These are phyloP conservation scores for Termitomyces sp. DNA, from an alignment of 768 basidiomycete genomes.

Conservation along the genomic window DNA sequence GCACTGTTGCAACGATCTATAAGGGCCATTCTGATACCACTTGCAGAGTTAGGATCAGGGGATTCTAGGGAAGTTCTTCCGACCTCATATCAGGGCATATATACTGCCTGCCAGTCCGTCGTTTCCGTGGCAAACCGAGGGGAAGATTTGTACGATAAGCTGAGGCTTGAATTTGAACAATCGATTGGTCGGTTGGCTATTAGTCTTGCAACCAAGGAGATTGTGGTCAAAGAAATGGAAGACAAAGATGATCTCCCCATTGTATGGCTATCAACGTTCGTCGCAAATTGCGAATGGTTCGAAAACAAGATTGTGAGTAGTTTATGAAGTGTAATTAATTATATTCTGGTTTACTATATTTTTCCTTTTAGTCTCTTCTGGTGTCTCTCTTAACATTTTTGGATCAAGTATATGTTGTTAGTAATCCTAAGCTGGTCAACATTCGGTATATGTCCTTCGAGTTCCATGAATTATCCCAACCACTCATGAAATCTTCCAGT, in stretches of 20 bases:
- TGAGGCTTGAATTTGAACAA: slow-evolving; percentile 58
- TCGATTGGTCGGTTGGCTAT: slow-evolving; percentile 36
- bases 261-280: slow-evolving; percentile 56
- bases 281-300: slow-evolving; percentile 55
- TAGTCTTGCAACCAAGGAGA: slow-evolving; percentile 23
- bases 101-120: slow-evolving; percentile 47
- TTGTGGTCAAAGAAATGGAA: slow-evolving; percentile 17
- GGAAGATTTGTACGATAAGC: slow-evolving; percentile 48
- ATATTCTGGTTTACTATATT: not conserved
- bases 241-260: slow-evolving; percentile 18
- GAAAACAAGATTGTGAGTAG: slow-evolving; percentile 55
- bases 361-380: slow-evolving; percentile 40
- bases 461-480: not conserved
- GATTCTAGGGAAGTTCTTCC: slow-evolving; percentile 28
- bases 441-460: slow-evolving; percentile 37
- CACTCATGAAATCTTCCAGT: slow-evolving; percentile 21
- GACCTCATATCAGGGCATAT: slow-evolving; percentile 52
- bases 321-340: not conserved
- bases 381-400: slow-evolving; percentile 64
- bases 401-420: slow-evolving; percentile 58
- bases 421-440: slow-evolving; percentile 27
- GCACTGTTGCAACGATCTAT: slow-evolving; percentile 29
- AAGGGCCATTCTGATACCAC: slow-evolving; percentile 31
- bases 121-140: slow-evolving; percentile 51
- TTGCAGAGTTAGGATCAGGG: slow-evolving; percentile 3